phyloP scores from a whole-genome alignment of 257 asterid species.

The Cordia subcordata region DNA sequence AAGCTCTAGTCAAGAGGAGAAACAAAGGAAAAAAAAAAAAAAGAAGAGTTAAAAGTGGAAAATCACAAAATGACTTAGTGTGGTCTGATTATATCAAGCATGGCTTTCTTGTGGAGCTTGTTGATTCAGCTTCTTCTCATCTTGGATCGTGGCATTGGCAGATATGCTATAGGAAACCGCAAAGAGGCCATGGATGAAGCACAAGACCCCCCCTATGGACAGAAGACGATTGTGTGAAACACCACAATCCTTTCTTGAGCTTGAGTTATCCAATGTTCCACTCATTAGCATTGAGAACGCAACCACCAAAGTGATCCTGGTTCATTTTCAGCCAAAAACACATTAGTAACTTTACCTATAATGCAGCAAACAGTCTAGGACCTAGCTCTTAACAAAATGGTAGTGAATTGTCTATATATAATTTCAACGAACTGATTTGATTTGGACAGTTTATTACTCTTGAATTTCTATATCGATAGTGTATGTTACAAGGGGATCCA shows the following conservation, averaged over 20 bases:
- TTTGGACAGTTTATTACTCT: neutral
- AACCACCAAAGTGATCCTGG: slow-evolving; percentile 44
- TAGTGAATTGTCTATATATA: no score
- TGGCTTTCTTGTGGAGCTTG: slow-evolving; percentile 27
- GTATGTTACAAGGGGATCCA: neutral
- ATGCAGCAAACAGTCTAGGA: no score
- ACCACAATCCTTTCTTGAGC: slow-evolving; percentile 52
- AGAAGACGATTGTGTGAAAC: slow-evolving; percentile 44
- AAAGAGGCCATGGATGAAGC: slow-evolving; percentile 61
- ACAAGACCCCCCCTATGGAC: slow-evolving; percentile 58
- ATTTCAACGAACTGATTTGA: neutral
- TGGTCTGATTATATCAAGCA: slow-evolving; percentile 22
- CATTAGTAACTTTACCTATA: no score
- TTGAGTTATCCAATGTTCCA: slow-evolving; percentile 46
- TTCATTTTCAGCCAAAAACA: no score
- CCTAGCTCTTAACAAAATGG: no score
- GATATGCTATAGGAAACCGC: slow-evolving; percentile 50
- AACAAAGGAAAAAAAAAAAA: no score
- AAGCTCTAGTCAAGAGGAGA: no score
- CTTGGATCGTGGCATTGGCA: slow-evolving; percentile 45
- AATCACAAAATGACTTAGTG: no score
- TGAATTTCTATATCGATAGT: no score
- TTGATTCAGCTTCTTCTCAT: slow-evolving; percentile 33
- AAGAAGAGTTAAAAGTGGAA: no score
- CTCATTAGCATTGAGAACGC: slow-evolving; percentile 49